These are phyloP conservation scores for Penstemon barbatus DNA, from an alignment of 257 asterid genomes.

Conservation along the genomic window DNA sequence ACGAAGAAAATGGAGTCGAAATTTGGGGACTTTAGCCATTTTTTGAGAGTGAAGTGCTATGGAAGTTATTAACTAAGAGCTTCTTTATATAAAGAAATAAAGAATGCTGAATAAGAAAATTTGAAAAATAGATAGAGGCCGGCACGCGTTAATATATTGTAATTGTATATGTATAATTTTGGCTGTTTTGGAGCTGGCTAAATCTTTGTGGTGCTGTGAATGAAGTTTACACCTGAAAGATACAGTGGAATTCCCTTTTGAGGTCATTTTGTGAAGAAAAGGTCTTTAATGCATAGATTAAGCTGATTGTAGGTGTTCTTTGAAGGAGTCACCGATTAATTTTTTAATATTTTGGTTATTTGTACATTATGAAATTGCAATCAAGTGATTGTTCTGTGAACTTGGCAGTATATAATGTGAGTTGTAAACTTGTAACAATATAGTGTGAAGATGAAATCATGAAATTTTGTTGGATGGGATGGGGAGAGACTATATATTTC, in stretches of 20 bases:
- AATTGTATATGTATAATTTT: constrained; percentile 4
- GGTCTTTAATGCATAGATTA: neutral
- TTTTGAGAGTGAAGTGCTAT: neutral
- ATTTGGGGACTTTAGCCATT: constrained; percentile 30
- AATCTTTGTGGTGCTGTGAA: constrained; percentile 42
- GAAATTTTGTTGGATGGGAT: too few species aligned
- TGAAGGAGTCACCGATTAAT: constrained; percentile 25
- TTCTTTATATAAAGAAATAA: neutral
- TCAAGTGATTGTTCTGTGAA: neutral
- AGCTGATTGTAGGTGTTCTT: constrained; percentile 31
- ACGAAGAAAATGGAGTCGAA: constrained; percentile 31
- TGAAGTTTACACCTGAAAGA: constrained; percentile 38
- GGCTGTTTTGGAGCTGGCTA: constrained; percentile 30
- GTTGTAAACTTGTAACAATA: too few species aligned
- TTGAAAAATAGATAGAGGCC: constrained; percentile 29
- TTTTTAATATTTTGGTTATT: constrained; percentile 1
- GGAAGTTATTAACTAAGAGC: neutral
- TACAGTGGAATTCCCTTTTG: constrained; percentile 32
- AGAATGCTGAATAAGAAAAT: neutral
- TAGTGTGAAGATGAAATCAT: too few species aligned
- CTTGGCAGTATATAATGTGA: too few species aligned
- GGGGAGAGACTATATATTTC: too few species aligned
- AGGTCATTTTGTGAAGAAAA: constrained; percentile 28
- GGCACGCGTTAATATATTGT: constrained; percentile 25
- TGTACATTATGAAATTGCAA: constrained; percentile 12